Base-by-base conservation (phyloP, 2,329 filamentous ascomycete genomes). In the Fusarium torulosum region DNA sequence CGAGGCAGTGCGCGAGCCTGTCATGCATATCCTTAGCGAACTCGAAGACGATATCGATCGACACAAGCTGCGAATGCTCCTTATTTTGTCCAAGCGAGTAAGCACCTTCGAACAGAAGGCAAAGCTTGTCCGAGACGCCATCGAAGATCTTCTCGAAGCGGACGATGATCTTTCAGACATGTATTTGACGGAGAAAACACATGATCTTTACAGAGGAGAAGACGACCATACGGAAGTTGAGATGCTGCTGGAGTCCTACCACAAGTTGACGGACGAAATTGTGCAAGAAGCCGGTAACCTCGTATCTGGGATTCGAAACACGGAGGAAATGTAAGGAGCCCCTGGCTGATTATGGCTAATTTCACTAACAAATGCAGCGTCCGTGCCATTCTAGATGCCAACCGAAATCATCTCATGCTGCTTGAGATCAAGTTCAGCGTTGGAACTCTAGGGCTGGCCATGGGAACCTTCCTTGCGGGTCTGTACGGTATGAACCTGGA, bases 401-500 rank as follows among this genome's bases (percentile, higher is more conserved):
- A 99, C 77, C 94, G 96, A 70, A 99, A 99, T 82, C 92, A 94
- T 10, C 91, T 99, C 69, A 99, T 99, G 96, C 85, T 99, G 19
- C 87, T 98, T 31, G 96, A 98, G 68, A 89, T 99, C 72, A 97
- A 97, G 77, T 97, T 98, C 81, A 96, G 92, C 76, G 94, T 99
- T 62, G 93, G 94, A 58, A 98, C 96, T 1, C 87, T 99, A 6
- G 94, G 94, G n/a, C 88, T 98, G 46, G 95, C 93, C 54, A 93
- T 94, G 76, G 96, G 96, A 55, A 97, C 96, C 49, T 96, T 98
- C 76, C 86, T 97, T 73, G 96, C 96, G 10, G 94, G 94, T n/a
- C 88, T 99, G n/a, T 99, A 98, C 84, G 96, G 96, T 72, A 98
- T 98, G 94, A 99, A 99, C 82, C 83, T 99, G 68, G 96, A 97